Percentiles rank a stretch among this genome's conserved stretches.
Conservation (phyloP, 148 eudicot species). For the Cornus suecica region DNA sequence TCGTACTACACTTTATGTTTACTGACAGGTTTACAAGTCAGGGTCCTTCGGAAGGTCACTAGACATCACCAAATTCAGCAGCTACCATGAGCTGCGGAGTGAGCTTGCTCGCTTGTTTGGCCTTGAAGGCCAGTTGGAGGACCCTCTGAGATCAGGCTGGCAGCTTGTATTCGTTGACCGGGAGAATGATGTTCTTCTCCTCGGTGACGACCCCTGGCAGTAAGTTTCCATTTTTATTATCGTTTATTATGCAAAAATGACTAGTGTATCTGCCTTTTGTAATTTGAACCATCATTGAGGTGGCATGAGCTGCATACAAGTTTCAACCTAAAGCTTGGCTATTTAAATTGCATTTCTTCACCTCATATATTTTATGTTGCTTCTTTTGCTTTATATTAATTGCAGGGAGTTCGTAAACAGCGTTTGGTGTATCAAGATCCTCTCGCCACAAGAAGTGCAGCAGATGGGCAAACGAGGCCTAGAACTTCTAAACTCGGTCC, state of each 20-base stretch:
- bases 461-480: conserved; percentile 76
- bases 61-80: conserved; percentile 66
- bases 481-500: conserved; percentile 49
- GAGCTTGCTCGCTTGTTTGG: conserved; percentile 77
- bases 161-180: conserved; percentile 93
- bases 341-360: background rate
- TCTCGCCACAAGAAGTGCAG: conserved; percentile 75
- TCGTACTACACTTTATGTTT: background rate
- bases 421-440: conserved; percentile 78
- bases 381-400: background rate
- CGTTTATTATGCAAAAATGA: background rate
- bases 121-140: conserved; percentile 71
- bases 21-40: conserved; percentile 55
- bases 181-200: conserved; percentile 77
- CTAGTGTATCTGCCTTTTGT: background rate
- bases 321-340: background rate
- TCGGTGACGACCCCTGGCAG: conserved; percentile 87
- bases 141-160: conserved; percentile 92
- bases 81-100: conserved; percentile 67
- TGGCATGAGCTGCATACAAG: background rate
- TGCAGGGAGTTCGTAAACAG: conserved; percentile 75
- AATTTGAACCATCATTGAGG: background rate
- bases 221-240: conserved; percentile 27
- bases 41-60: conserved; percentile 66
- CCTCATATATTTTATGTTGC: background rate